Conservation (phyloP, 345 rosid genomes). For the Gynandropsis gynandra region DNA sequence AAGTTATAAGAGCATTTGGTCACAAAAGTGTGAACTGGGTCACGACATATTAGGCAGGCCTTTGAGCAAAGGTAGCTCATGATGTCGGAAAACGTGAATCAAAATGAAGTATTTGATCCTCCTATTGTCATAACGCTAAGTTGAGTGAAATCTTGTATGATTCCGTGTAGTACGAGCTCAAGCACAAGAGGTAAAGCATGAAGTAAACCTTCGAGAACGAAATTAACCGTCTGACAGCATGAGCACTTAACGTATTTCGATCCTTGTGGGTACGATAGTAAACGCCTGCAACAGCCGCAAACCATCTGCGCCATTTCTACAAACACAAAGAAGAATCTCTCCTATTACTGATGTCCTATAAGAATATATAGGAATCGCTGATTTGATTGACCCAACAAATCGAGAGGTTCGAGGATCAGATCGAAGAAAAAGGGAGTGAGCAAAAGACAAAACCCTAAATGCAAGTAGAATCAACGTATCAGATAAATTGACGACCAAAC, state of each 20-base stretch:
- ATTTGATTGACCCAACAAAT: constrained; percentile 1
- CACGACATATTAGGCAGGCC: too few species aligned
- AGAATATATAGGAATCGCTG: constrained; percentile 20
- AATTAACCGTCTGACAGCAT: constrained; percentile 56
- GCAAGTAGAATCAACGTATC: not conserved
- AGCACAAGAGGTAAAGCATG: constrained; percentile 13
- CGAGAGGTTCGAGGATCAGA: not conserved
- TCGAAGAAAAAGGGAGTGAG: not conserved
- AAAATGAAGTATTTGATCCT: not conserved
- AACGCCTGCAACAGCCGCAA: constrained; percentile 79
- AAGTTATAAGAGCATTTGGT: too few species aligned
- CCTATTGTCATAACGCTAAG: not conserved
- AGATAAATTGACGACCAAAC: not conserved
- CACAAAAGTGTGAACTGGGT: too few species aligned
- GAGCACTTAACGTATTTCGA: constrained; percentile 56
- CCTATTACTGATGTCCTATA: constrained; percentile 15
- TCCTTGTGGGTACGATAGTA: constrained; percentile 72
- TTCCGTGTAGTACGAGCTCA: too few species aligned
- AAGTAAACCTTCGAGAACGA: constrained; percentile 72
- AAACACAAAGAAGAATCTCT: constrained; percentile 6
- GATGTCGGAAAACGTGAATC: not conserved
- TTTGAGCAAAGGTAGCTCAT: not conserved
- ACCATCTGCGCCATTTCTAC: constrained; percentile 82
- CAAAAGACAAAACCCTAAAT: constrained; percentile 8
- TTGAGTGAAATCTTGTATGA: constrained; percentile 1